A percentile compares a stretch with the other conserved stretches of the same genome.
phyloP scores from a whole-genome alignment of 192 early-diverging fungal species.

The Hyaloraphidium curvatum region DNA sequence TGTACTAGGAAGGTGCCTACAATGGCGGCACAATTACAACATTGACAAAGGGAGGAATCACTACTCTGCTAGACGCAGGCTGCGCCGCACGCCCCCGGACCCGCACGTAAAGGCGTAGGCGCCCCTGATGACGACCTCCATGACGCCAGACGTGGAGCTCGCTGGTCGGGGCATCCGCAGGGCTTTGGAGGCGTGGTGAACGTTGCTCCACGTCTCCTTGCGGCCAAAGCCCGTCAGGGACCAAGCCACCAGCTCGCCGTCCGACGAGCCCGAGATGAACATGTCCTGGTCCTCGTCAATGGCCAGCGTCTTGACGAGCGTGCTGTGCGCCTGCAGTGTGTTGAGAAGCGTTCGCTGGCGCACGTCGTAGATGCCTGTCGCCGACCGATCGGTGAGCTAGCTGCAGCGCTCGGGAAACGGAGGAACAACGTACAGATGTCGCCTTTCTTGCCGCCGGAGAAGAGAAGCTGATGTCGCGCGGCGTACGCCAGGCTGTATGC shows the following conservation, averaged over 20 bases:
- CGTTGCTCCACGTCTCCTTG: neutral
- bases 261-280: conserved; percentile 44
- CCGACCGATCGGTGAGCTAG: neutral
- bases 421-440: conserved; percentile 37
- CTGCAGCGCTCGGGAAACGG: neutral
- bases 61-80: too few relatives aligned
- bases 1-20: too few relatives aligned
- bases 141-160: too few relatives aligned
- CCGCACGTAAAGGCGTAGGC: conserved; percentile 20
- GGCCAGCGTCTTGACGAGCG: conserved; percentile 36
- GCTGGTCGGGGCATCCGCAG: too few relatives aligned
- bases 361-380: conserved; percentile 48
- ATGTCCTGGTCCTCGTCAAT: conserved; percentile 34
- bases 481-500: conserved; percentile 46
- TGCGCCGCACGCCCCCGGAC: conserved; percentile 26
- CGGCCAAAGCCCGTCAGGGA: conserved; percentile 23
- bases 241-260: conserved; percentile 53
- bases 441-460: conserved; percentile 55
- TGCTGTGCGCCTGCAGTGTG: conserved; percentile 45
- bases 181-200: too few relatives aligned
- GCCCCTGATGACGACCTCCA: too few relatives aligned
- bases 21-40: too few relatives aligned
- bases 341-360: conserved; percentile 42
- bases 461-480: conserved; percentile 31
- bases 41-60: too few relatives aligned